Evolutionary conservation across 2,329 filamentous ascomycete species (phyloP).

Genomic region (Aureobasidium sp.): DNA sequence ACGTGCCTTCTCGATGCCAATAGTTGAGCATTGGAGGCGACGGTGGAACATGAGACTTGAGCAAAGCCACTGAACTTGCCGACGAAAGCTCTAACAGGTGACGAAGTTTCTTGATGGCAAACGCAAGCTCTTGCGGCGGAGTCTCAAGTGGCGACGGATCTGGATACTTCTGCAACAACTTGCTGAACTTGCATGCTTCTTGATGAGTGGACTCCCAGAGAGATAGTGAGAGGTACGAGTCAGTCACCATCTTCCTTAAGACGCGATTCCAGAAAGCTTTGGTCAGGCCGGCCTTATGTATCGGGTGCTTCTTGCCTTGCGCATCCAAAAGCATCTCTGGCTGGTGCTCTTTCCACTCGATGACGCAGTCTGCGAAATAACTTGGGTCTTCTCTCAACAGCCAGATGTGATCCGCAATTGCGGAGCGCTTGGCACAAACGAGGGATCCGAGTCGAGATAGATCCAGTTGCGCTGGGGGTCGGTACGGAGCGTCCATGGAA

Average conservation of each 20-base stretch:
- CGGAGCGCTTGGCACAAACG: conserved; percentile 32
- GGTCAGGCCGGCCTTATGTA: neutral
- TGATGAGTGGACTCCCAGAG: conserved; percentile 18
- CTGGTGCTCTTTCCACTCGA: conserved; percentile 40
- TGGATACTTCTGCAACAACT: neutral
- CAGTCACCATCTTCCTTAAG: conserved; percentile 15
- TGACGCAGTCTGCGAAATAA: conserved; percentile 43
- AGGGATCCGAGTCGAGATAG: conserved; percentile 37
- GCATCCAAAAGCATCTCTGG: conserved; percentile 36
- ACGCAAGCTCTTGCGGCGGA: neutral
- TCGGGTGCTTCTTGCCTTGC: conserved; percentile 24
- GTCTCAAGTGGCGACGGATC: neutral
- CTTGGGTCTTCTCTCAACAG: conserved; percentile 49
- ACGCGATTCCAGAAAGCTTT: conserved; percentile 15
- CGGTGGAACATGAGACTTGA: conserved; percentile 32
- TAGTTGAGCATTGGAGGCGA: conserved; percentile 24
- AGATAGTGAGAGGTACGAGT: conserved; percentile 16
- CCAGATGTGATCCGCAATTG: conserved; percentile 47
- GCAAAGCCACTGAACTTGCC: conserved; percentile 19
- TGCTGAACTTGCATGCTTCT: neutral
- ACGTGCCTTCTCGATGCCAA: conserved; percentile 18
- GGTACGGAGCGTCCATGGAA: conserved; percentile 43
- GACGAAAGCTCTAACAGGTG: neutral
- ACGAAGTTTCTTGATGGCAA: neutral
- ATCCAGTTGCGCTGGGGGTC: conserved; percentile 39